A percentile compares a stretch with the other conserved stretches of the same genome.
phyloP scores from a whole-genome alignment of 192 early-diverging fungal species.

The Phlyctochytrium bullatum region DNA sequence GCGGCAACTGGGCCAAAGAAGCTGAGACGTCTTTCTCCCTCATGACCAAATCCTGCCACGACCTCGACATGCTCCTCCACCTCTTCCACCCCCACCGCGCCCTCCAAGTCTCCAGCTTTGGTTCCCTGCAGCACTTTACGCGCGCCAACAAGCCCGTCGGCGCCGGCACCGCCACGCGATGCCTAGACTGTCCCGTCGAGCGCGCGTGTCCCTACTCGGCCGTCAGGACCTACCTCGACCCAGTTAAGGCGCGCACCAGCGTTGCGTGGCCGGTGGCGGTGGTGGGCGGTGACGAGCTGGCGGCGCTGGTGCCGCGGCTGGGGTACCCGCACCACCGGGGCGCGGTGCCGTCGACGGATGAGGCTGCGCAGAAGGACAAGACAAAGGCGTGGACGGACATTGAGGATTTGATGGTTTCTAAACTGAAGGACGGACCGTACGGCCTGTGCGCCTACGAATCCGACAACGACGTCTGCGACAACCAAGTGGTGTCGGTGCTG shows the following conservation, averaged over 20 bases:
- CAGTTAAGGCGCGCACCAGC: conserved; percentile 19
- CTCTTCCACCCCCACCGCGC: conserved; percentile 28
- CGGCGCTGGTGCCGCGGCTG: too few relatives aligned
- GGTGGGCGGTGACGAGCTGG: conserved; percentile 40
- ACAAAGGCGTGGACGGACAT: conserved; percentile 36
- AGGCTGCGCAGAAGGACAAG: conserved; percentile 51
- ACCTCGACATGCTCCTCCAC: conserved; percentile 53
- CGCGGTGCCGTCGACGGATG: too few relatives aligned
- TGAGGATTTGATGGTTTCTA: conserved; percentile 14
- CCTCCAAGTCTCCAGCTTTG: conserved; percentile 53
- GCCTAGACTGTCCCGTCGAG: conserved; percentile 53
- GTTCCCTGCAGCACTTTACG: conserved; percentile 58
- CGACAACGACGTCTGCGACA: conserved; percentile 68
- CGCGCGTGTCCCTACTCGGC: conserved; percentile 61
- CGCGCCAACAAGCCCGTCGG: conserved; percentile 50
- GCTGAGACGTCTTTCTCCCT: conserved; percentile 53
- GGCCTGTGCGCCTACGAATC: conserved; percentile 68
- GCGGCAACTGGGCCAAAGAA: conserved; percentile 65
- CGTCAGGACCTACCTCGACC: conserved; percentile 54
- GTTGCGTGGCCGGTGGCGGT: conserved; percentile 57
- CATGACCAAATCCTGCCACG: conserved; percentile 61
- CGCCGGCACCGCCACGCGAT: conserved; percentile 54
- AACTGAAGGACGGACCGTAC: conserved; percentile 47
- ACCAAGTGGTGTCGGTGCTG: conserved; percentile 61
- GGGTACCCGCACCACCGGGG: too few relatives aligned